These are phyloP conservation scores for Wickerhamiella lipophila DNA, from an alignment of 805 yeast genomes.

Conservation along the genomic window DNA sequence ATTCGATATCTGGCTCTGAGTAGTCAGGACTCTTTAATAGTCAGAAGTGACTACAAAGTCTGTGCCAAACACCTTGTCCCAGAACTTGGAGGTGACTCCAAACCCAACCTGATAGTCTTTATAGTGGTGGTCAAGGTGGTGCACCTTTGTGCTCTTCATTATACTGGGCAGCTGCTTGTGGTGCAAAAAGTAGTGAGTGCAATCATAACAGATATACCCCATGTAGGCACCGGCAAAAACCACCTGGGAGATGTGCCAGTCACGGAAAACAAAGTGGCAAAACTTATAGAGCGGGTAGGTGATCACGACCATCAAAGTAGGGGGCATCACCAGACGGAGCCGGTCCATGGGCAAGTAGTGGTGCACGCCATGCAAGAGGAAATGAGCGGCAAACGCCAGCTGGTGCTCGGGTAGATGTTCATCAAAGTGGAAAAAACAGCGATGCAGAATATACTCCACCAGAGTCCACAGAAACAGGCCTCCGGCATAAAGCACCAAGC, in stretches of 20 bases:
- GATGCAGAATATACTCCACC: conserved; percentile 75
- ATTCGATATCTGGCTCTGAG: not conserved
- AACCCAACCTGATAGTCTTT: conserved; percentile 93
- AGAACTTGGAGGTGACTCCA: conserved; percentile 86
- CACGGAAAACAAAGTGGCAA: conserved; percentile 57
- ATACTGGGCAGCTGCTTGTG: conserved; percentile 70
- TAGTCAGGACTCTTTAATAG: not conserved
- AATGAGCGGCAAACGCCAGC: conserved; percentile 66
- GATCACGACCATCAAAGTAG: conserved; percentile 60
- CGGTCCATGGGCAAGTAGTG: conserved; percentile 97
- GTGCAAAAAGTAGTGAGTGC: conserved; percentile 88
- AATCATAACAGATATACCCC: conserved; percentile 86
- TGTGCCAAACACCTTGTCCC: conserved; percentile 89
- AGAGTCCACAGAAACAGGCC: conserved; percentile 94
- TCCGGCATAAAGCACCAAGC: conserved; percentile 48
- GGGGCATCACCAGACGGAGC: conserved; percentile 90
- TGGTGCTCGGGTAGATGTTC: conserved; percentile 70
- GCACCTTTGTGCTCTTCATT: conserved; percentile 68
- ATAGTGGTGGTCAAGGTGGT: conserved; percentile 95
- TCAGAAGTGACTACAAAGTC: conserved; percentile 32
- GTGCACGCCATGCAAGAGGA: conserved; percentile 88
- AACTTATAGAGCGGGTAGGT: conserved; percentile 70
- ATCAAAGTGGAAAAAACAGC: conserved; percentile 90
- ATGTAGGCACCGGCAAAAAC: conserved; percentile 93
- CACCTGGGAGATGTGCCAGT: conserved; percentile 74